phyloP scores from a whole-genome alignment of 2,329 filamentous ascomycete genomes.

The Calonectria multiphialidica region DNA sequence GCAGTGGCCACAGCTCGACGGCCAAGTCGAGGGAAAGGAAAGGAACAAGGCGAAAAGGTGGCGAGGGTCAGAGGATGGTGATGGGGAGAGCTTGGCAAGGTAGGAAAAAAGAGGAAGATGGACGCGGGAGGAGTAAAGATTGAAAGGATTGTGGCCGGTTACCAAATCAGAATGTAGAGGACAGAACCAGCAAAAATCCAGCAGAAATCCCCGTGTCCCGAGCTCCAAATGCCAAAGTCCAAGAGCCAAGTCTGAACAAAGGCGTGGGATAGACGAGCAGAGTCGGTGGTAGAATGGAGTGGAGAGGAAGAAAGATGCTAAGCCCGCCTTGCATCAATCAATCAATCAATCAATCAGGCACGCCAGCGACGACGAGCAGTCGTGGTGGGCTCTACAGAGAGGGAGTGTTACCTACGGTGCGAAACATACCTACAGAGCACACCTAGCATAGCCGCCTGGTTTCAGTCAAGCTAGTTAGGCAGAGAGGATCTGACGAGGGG shows the following conservation, averaged over 20 bases:
- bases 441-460: constrained; percentile 6
- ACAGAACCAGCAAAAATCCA: constrained; percentile 15
- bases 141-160: constrained; percentile 11
- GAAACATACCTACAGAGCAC: background rate
- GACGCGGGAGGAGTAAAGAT: constrained; percentile 19
- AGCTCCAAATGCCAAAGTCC: constrained; percentile 10
- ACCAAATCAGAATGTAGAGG: constrained; percentile 14
- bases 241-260: constrained; percentile 18
- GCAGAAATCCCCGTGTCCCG: constrained; percentile 3
- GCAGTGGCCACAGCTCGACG: constrained; percentile 20
- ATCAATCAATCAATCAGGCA: constrained; percentile 28
- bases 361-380: constrained; percentile 10
- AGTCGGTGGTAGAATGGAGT: constrained; percentile 8
- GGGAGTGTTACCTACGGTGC: constrained; percentile 1
- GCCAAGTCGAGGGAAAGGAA: constrained; percentile 14
- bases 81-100: constrained; percentile 2
- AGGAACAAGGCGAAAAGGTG: constrained; percentile 8
- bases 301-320: constrained; percentile 20
- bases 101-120: constrained; percentile 17
- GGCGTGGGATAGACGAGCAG: constrained; percentile 1
- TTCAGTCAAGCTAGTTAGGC: constrained; percentile 10
- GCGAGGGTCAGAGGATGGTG: background rate
- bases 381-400: constrained; percentile 7
- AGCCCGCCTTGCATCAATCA: constrained; percentile 27
- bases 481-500: constrained; percentile 16